Conservation (phyloP, 139 green algal species). For the Volvox africanus region DNA sequence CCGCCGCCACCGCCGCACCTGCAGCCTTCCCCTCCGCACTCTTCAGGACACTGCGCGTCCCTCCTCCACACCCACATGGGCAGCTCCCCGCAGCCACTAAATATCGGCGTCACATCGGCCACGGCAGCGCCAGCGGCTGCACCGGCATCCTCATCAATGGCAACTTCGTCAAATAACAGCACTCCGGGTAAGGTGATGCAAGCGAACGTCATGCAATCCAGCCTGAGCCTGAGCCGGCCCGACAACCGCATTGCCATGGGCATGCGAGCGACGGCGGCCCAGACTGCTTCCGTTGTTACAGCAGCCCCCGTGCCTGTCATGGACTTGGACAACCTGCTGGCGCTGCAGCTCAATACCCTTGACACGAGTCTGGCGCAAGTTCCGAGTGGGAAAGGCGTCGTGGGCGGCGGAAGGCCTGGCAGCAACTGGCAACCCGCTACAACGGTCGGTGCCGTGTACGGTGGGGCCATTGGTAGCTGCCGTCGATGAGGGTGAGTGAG, state of each 20-base stretch:
- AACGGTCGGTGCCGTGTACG: background rate
- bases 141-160: background rate
- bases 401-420: background rate
- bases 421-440: background rate
- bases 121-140: background rate
- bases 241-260: background rate
- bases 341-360: constrained; percentile 27
- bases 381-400: background rate
- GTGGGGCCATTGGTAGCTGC: background rate
- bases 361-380: constrained; percentile 24
- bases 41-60: background rate
- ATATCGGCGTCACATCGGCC: background rate
- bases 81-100: background rate
- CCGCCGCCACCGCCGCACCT: background rate
- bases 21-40: background rate
- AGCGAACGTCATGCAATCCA: background rate
- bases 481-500: background rate
- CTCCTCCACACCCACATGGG: background rate
- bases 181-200: background rate
- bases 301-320: background rate
- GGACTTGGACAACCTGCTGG: constrained; percentile 35
- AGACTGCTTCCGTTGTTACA: background rate
- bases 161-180: background rate
- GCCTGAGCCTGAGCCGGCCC: background rate
- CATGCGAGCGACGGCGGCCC: background rate